Evolutionary conservation across 805 yeast genomes (phyloP), one percentile per base, ranked within the genome.

Genomic region (Kluyveromyces aestuarii): DNA sequence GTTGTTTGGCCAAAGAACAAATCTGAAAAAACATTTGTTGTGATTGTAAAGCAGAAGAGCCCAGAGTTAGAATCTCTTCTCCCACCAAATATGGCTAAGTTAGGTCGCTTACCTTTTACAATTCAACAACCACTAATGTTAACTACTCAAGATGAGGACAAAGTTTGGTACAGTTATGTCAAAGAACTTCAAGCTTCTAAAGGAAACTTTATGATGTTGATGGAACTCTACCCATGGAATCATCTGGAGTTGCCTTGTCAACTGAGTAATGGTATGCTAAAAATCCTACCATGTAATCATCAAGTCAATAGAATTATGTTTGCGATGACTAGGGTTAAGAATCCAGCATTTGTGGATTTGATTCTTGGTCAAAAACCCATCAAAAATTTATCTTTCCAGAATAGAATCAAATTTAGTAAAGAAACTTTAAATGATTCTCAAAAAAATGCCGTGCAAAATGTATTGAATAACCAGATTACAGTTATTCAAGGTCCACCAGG

Each of bases 401-500:
- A 82, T 61, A 70, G 69, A 53, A 66, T 80, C 47, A 73, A 70
- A 49, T 77, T 74, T 52, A 67, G 77, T 1, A 72, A 68, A 37
- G 74, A 71, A n/a, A 60, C 72, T 1, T 72, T 80, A 51, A 80
- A 80, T 57, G 77, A 72, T 7, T 80, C 85, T 0, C 86, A 80
- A 51, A 77, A 77, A 52, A 69, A 70, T 33, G 82, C 82, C 2
- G 58, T 70, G 40, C 81, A 78, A 51, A 75, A 79, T 40, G 81
- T 72, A 8, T 62, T 73, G 50, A 75, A 71, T 58, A 78, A 70
- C 57, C 68, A 74, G 19, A 75, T 72, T 39, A 79, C 81, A 2
- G 55, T 84, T 16, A 70, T 84, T 17, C 90, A 83, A 62, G 91
- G 90, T 2, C 91, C 91, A 1, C 90, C 90, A 2, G 91, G 90